Evolutionary conservation across 257 asterid species (phyloP).

Genomic region (Jacaranda copaia): DNA sequence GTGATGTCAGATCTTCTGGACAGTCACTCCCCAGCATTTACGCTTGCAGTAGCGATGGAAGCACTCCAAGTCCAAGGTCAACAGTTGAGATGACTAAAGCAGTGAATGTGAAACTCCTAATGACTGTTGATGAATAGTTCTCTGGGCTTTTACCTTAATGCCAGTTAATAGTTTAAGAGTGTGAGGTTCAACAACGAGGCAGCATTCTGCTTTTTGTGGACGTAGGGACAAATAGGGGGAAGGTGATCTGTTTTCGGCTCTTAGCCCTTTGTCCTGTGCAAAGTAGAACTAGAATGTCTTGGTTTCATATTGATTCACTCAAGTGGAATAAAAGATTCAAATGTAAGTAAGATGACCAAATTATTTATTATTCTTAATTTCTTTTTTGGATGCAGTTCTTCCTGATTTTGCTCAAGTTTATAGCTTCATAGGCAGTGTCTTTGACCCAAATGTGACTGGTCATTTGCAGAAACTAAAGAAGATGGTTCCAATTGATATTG

Average conservation of each 20-base stretch:
- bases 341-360: neutral
- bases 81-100: constrained; percentile 39
- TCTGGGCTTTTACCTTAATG: neutral
- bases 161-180: neutral
- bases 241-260: neutral
- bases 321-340: neutral
- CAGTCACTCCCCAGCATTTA: constrained; percentile 41
- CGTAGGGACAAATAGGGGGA: neutral
- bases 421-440: constrained; percentile 78
- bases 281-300: neutral
- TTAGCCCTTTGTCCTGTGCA: neutral
- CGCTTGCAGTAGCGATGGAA: constrained; percentile 50
- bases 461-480: constrained; percentile 84
- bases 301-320: neutral
- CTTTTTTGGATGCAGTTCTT: constrained; percentile 65
- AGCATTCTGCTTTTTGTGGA: constrained; percentile 6
- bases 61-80: constrained; percentile 53
- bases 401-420: constrained; percentile 62
- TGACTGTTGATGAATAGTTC: constrained; percentile 37
- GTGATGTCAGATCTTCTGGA: constrained; percentile 42
- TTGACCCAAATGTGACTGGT: constrained; percentile 76
- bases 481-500: constrained; percentile 93
- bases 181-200: neutral
- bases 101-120: constrained; percentile 19
- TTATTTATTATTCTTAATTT: constrained; percentile 3